A percentile compares a stretch with the other conserved stretches of the same genome.
Evolutionary conservation across 345 rosid species (phyloP).

Genomic region (Psidium guajava): DNA sequence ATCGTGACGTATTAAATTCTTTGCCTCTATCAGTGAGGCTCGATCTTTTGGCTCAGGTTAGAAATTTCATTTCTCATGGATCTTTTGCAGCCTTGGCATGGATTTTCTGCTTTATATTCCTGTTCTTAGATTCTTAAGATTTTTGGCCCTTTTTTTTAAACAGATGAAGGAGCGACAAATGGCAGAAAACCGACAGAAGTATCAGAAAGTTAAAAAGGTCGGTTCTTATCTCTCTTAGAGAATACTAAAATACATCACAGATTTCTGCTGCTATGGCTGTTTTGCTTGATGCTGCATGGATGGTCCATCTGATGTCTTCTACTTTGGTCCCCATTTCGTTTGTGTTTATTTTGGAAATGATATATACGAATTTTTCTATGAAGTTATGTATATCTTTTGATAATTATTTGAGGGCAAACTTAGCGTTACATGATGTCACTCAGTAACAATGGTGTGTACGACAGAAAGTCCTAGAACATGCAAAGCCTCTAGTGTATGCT

Average conservation of each 20-base stretch:
- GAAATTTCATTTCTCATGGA: neutral
- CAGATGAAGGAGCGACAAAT: slow-evolving; percentile 95
- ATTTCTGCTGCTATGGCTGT: neutral
- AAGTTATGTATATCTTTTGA: neutral
- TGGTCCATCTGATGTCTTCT: neutral
- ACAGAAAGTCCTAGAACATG: neutral
- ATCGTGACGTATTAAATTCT: slow-evolving; percentile 78
- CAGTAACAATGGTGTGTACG: neutral
- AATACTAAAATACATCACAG: neutral
- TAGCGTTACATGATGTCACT: neutral
- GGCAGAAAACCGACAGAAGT: slow-evolving; percentile 93
- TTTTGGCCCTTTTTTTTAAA: slow-evolving; percentile 3
- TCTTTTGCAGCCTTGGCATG: neutral
- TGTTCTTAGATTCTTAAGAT: neutral
- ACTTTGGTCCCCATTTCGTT: neutral
- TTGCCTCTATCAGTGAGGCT: slow-evolving; percentile 91
- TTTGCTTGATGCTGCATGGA: neutral
- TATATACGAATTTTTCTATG: neutral
- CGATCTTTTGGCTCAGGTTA: slow-evolving; percentile 84
- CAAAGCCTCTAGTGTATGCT: neutral
- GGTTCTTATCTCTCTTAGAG: neutral
- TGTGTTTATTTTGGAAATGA: neutral
- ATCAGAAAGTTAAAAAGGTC: slow-evolving; percentile 96
- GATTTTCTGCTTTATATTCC: neutral
- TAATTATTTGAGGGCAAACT: neutral